Conservation (phyloP, 1,284 basidiomycete genomes). For the Sphaerobolus stellatus region DNA sequence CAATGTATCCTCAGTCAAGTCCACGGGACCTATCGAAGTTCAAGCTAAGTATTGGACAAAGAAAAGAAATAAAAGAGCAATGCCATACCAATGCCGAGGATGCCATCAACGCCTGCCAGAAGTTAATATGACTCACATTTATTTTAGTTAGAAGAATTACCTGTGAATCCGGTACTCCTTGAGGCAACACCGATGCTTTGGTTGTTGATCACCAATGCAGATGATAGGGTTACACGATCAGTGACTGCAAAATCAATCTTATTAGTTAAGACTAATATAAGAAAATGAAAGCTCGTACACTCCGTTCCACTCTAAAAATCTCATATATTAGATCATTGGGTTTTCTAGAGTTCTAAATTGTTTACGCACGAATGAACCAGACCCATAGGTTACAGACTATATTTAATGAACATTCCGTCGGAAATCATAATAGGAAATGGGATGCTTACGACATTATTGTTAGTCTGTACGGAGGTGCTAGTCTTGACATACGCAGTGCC, state of each 20-base stretch:
- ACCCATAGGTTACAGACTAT: conserved; percentile 46
- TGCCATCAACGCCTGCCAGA: not conserved
- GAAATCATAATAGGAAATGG: not conserved
- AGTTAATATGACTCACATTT: not conserved
- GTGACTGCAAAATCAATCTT: conserved; percentile 26
- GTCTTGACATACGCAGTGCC: conserved; percentile 41
- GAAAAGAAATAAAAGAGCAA: conserved; percentile 1
- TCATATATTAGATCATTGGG: not conserved
- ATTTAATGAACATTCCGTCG: no score
- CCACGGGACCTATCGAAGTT: conserved; percentile 33
- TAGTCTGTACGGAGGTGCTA: conserved; percentile 44
- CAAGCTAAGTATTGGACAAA: no score
- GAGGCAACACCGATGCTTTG: conserved; percentile 47
- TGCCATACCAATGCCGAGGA: conserved; percentile 21
- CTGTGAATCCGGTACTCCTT: conserved; percentile 34
- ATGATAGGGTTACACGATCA: conserved; percentile 29
- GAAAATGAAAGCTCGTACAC: conserved; percentile 32
- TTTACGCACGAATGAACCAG: conserved; percentile 39
- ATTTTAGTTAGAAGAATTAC: not conserved
- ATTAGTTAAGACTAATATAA: not conserved
- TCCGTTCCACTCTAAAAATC: conserved; percentile 40
- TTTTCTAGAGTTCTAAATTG: not conserved
- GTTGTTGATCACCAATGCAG: conserved; percentile 21
- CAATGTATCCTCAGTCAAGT: conserved; percentile 35
- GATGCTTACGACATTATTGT: conserved; percentile 35